Base-by-base conservation (phyloP, 176 grass and related monocot genomes). In the Lolium rigidum region DNA sequence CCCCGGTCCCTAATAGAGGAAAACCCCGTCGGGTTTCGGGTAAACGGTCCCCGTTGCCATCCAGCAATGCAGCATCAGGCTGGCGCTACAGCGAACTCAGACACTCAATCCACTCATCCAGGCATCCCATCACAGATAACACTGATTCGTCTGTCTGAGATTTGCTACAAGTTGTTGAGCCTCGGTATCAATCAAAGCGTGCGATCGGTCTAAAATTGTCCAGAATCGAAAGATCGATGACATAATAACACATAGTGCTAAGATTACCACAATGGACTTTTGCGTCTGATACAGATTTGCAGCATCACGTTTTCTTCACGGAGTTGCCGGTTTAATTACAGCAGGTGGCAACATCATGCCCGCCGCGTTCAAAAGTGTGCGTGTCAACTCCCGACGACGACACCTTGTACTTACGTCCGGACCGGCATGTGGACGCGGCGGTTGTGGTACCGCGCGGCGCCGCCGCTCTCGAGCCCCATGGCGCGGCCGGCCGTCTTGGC, bases 401-500 rank as follows among this genome's bases (percentile, higher is more conserved):
- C 77, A 46, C 56, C 57, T 65, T 80, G 78, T 24, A 39, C 54
- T 7, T 41, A 86, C 51, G 81, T 87, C 76, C 81, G 68, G 10
- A 90, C 84, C 44, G 87, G 76, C 80, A 83, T 41, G 61, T 74
- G 80, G 67, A 69, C 57, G 22, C 84, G 83, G 28, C 67, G 70
- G 35, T 72, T 14, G 77, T 71, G 76, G 80, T 57, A 31, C 62
- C 62, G 76, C 1, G 55, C 71, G 15, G 22, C 69, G 39, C 48
- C 86, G 41, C 72, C 61, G 31, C 51, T 51, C 8, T n/a, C 57
- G 5, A 76, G 47, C 55, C 57, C 60, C 68, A 26, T 61, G 21
- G 47, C 61, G 7, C 47, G 78, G 13, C 79, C 51, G 44, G 74
- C 69, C 21, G 24, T 17, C 51, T 87, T 80, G 13, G 7, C 49